phyloP scores from a whole-genome alignment of 129 eudicot genomes.

The sunflower (Helianthus annuus) region HanXRQr2.0-SUNRISE NC_035443.2:9594969-9595468 shows the following conservation, averaged over 20 bases:
- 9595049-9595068: neutral
- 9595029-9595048: slow-evolving; percentile 67
- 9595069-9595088: neutral
- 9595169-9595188: slow-evolving; percentile 49
- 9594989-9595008: slow-evolving; percentile 83
- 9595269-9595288: neutral
- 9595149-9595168: slow-evolving; percentile 89
- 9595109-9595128: slow-evolving; percentile 1
- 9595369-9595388: slow-evolving; percentile 65
- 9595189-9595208: slow-evolving; percentile 67
- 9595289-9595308: too few relatives aligned
- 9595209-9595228: slow-evolving; percentile 59
- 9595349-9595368: slow-evolving; percentile 66
- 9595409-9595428: slow-evolving; percentile 17
- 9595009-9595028: slow-evolving; percentile 51
- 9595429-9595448: slow-evolving; percentile 44
- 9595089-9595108: neutral
- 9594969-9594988: slow-evolving; percentile 83
- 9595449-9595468: slow-evolving; percentile 22
- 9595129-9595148: slow-evolving; percentile 70
- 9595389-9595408: slow-evolving; percentile 37
- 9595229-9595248: slow-evolving; percentile 63
- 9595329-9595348: neutral
- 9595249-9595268: slow-evolving; percentile 84
- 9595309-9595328: neutral